Base-by-base conservation (phyloP, 441 rosid genomes). In the Pelargonium myrrhifolium region DNA sequence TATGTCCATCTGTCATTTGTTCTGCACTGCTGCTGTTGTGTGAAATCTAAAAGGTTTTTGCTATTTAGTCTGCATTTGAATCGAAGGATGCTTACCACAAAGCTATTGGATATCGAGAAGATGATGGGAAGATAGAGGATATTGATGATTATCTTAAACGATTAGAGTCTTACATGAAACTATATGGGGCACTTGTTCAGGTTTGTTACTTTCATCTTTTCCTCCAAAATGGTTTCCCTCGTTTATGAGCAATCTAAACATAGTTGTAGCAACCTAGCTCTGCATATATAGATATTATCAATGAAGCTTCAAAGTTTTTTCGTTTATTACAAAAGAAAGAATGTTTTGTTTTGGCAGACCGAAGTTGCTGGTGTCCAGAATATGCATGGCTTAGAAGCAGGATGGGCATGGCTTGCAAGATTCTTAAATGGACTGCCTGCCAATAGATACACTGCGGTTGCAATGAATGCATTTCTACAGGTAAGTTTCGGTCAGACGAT, bases 391-490 rank as follows among this genome's bases (percentile, higher is more conserved):
- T 75, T 85, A 4, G 77, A 80, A 76, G 88, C 85, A 65, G 99
- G 96, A 62, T 93, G 97, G 99, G 87, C 96, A 51, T 91, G 99
- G 93, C 82, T 89, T 68, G 89, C 96, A 12, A 80, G 93, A 75
- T 84, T 88, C 71, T 71, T 87, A 68, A 86, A 87, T 72, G 71
- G 78, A 22, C 83, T 88, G 53, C 85, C 97, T 58, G 90, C 92
- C 26, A 89, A 89, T 66, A 76, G 71, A 72, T 89, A 77, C 56
- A 89, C 96, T 5, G 91, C 89, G 8, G 82, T 81, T 64, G 96
- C 96, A 21, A 74, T 91, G 78, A 84, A 81, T 62, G 82, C 92
- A 62, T 91, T 93, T 79, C 80, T 87, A 73, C 81, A 78, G 77
- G 95, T 89, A 81, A 77, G 80, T 80, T 74, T 11, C 9, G 4